These are phyloP conservation scores for Tremella fuciformis DNA, from an alignment of 768 basidiomycete species.

Conservation along the genomic window DNA sequence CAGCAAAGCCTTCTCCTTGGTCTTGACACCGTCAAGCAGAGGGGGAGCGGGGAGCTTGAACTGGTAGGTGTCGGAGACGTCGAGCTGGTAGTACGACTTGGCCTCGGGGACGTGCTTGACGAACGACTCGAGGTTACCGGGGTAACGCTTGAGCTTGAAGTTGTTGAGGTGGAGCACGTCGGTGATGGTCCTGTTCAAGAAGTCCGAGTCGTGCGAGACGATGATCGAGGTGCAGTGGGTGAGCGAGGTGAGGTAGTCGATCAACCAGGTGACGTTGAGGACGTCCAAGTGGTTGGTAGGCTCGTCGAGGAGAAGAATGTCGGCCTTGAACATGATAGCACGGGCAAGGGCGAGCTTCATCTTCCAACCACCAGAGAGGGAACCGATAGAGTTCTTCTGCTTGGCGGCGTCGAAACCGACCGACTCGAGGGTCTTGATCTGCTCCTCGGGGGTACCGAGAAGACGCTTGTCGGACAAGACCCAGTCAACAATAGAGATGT, in stretches of 20 bases:
- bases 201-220: conserved; percentile 94
- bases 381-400: conserved; percentile 79
- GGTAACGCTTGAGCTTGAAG: conserved; percentile 94
- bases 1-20: conserved; percentile 92
- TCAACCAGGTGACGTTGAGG: conserved; percentile 95
- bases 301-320: conserved; percentile 93
- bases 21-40: conserved; percentile 98
- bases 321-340: conserved; percentile 96
- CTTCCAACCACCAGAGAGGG: conserved; percentile 98
- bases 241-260: conserved; percentile 82
- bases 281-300: conserved; percentile 86
- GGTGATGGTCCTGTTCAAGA: conserved; percentile 97
- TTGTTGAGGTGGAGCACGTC: conserved; percentile 96
- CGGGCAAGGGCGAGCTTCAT: conserved; percentile 98
- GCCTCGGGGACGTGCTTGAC: conserved; percentile 93
- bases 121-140: conserved; percentile 91
- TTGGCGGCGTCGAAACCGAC: conserved; percentile 90
- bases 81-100: conserved; percentile 94
- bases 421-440: conserved; percentile 75
- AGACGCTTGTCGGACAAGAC: conserved; percentile 82
- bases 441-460: conserved; percentile 65
- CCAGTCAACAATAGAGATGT: conserved; percentile 84
- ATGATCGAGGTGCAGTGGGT: conserved; percentile 95
- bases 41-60: conserved; percentile 98
- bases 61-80: conserved; percentile 93